Evolutionary conservation across 371 early-diverging fungal species (phyloP).

Genomic region (Nematocida sp.): DNA sequence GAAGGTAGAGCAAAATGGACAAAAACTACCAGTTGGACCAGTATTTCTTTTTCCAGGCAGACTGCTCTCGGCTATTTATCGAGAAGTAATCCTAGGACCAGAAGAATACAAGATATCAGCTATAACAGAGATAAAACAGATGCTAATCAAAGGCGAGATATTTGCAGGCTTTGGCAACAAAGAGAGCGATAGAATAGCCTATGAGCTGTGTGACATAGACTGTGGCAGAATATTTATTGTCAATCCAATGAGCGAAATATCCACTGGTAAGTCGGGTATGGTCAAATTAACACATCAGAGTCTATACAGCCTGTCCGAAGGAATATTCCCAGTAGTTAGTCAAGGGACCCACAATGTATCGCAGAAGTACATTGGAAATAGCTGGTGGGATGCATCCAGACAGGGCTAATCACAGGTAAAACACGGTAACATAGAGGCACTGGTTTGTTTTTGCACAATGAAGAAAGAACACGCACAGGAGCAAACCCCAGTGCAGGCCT

Average conservation of each 20-base stretch:
- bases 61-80: slow-evolving; percentile 71
- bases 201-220: slow-evolving; percentile 83
- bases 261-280: slow-evolving; percentile 43
- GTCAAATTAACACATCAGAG: slow-evolving; percentile 44
- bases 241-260: slow-evolving; percentile 77
- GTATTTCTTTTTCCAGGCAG: slow-evolving; percentile 91
- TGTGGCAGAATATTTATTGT: slow-evolving; percentile 87
- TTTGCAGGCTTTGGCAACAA: slow-evolving; percentile 97
- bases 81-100: slow-evolving; percentile 85
- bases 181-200: slow-evolving; percentile 82
- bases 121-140: slow-evolving; percentile 75
- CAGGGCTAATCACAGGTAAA: no score
- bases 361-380: slow-evolving; percentile 35
- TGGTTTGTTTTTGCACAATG: slow-evolving; percentile 54
- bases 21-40: slow-evolving; percentile 85
- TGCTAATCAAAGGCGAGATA: slow-evolving; percentile 76
- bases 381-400: slow-evolving; percentile 5
- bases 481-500: slow-evolving; percentile 31
- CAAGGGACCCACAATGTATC: not conserved
- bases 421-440: slow-evolving; percentile 12
- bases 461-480: not conserved
- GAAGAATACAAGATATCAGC: slow-evolving; percentile 94
- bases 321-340: slow-evolving; percentile 73
- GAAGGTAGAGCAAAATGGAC: slow-evolving; percentile 76
- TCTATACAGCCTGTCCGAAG: slow-evolving; percentile 78